Evolutionary conservation across 2,329 filamentous ascomycete species (phyloP).

Genomic region (Scedosporium apiospermum): DNA sequence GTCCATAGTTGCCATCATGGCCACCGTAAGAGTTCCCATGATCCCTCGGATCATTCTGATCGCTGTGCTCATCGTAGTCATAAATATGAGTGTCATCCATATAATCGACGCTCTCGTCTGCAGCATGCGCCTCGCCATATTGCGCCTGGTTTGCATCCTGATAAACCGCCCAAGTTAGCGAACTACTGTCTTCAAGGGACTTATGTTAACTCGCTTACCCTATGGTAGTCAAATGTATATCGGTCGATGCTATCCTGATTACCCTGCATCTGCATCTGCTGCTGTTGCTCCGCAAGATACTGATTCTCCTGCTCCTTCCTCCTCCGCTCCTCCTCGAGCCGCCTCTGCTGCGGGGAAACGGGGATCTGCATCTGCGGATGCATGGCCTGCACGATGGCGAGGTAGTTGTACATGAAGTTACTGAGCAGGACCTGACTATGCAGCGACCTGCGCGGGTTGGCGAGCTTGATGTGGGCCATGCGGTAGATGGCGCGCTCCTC

Average conservation of each 20-base stretch:
- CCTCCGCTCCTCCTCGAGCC: constrained; percentile 44
- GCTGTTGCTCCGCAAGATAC: constrained; percentile 35
- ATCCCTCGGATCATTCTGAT: constrained; percentile 3
- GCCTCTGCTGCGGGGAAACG: constrained; percentile 66
- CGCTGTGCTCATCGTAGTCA: constrained; percentile 29
- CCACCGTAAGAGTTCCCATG: neutral
- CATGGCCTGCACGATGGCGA: constrained; percentile 98
- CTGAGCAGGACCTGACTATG: constrained; percentile 93
- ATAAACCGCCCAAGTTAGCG: neutral
- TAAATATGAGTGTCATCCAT: constrained; percentile 44
- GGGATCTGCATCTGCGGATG: constrained; percentile 91
- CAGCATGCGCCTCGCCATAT: constrained; percentile 33
- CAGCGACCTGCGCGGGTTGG: constrained; percentile 86
- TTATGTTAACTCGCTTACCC: constrained; percentile 24
- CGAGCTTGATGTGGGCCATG: constrained; percentile 97
- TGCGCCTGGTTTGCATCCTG: constrained; percentile 17
- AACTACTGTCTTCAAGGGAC: neutral
- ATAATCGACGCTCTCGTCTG: constrained; percentile 34
- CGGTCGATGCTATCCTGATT: constrained; percentile 35
- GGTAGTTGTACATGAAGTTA: constrained; percentile 99
- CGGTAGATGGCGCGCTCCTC: constrained; percentile 96
- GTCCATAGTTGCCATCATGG: neutral
- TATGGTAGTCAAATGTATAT: constrained; percentile 44
- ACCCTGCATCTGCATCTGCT: constrained; percentile 26
- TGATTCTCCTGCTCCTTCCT: constrained; percentile 38